Base-by-base conservation (phyloP, 768 basidiomycete species). In the Fistulinella prunicolor region DNA sequence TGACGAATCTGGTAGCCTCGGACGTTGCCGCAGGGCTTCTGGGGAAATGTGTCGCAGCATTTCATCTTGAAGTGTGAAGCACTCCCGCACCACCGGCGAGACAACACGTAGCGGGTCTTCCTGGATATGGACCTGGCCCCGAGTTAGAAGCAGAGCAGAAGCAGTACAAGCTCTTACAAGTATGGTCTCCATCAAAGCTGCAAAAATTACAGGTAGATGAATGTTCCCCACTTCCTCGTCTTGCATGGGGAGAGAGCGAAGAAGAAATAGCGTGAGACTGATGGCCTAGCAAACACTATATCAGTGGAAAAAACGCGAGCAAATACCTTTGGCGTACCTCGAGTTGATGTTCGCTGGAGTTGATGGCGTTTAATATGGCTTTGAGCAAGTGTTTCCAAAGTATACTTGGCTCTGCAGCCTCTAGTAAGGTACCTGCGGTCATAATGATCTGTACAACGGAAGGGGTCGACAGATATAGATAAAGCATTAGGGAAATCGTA, bases 351-450 rank as follows among this genome's bases (percentile, higher is more conserved):
- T 68, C 73, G 47, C 74, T 69, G 4, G 74, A 74, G 3, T 61
- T 62, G 14, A 90, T 67, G 47, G 86, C 82, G 2, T 70, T 54
- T 51, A 86, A 72, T n/a, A 86, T 69, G 7, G 75, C 66, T 34
- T 66, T 59, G 44, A 90, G 74, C 0, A 99, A 59, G 38, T 83
- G 78, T 56, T 82, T 86, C 95, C 95, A 99, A 4, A 93, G 73
- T 36, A 92, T 73, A 45, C 81, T 80, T 3, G 94, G 96, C 51
- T 99, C 96, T 14, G 88, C 79, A n/a, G 89, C 86, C 65, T 98
- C 94, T 55, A 94, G 92, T 0, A 99, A 72, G 2, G 90, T 89
- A 52, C 80, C 86, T 0, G 90, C 92, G 1, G 94, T 93, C 77
- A 89, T 83, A 14, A 76, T 75, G 30, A 90, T 67, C 89, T 90